Evolutionary conservation across 495 filamentous ascomycete species (phyloP).

Genomic region (Mycothermus thermophilus): DNA sequence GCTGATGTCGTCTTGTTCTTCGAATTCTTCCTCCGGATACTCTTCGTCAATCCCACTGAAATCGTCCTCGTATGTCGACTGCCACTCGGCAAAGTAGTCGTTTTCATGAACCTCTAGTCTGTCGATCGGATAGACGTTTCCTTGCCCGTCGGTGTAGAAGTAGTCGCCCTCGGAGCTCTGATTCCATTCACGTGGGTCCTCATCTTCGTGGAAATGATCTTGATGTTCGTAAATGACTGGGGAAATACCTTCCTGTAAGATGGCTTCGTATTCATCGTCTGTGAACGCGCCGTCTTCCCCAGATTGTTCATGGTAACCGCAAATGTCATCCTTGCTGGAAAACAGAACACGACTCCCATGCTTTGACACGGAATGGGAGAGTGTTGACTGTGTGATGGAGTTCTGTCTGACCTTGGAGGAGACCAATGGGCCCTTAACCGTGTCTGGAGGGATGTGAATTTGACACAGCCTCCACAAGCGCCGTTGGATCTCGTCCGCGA

Average conservation of each 20-base stretch:
- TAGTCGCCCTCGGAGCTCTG: slow-evolving; percentile 14
- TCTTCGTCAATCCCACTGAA: too few species aligned
- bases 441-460: slow-evolving; percentile 10
- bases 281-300: not conserved
- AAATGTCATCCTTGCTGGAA: too few species aligned
- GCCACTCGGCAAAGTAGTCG: too few species aligned
- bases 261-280: not conserved
- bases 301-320: not conserved
- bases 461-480: slow-evolving; percentile 17
- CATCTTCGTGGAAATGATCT: too few species aligned
- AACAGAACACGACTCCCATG: too few species aligned
- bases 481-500: slow-evolving; percentile 3
- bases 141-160: slow-evolving; percentile 16
- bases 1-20: not conserved
- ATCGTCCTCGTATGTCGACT: too few species aligned
- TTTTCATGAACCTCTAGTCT: not conserved
- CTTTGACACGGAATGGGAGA: too few species aligned
- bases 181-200: not conserved
- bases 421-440: slow-evolving; percentile 1
- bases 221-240: too few species aligned
- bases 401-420: not conserved
- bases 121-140: slow-evolving; percentile 11
- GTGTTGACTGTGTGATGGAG: not conserved
- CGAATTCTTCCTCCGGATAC: slow-evolving; percentile 2
- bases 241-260: not conserved